These are phyloP conservation scores for Suillus ampliporus DNA, from an alignment of 768 basidiomycete species.

Conservation along the genomic window DNA sequence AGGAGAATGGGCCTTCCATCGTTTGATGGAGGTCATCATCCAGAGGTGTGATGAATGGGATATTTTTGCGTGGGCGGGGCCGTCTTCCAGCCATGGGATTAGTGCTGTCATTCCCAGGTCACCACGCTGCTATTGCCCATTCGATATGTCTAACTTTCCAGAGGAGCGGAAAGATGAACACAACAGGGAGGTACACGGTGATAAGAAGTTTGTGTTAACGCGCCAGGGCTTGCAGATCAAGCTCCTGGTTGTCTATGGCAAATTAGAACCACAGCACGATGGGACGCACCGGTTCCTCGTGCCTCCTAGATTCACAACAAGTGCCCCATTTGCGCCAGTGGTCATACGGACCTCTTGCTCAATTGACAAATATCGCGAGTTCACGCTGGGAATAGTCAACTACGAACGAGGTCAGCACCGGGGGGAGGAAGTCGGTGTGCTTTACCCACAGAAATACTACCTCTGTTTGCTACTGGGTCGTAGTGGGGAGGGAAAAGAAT, in stretches of 20 bases:
- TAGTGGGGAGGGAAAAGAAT: neutral
- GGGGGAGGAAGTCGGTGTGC: neutral
- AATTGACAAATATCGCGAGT: neutral
- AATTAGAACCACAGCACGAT: neutral
- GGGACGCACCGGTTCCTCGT: neutral
- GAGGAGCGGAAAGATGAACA: conserved; percentile 1
- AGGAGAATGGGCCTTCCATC: conserved; percentile 30
- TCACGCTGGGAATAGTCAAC: conserved; percentile 9
- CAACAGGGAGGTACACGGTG: conserved; percentile 15
- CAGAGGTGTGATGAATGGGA: conserved; percentile 28
- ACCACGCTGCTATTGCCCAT: conserved; percentile 20
- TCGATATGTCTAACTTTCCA: neutral
- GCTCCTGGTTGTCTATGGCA: conserved; percentile 19
- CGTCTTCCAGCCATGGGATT: conserved; percentile 16
- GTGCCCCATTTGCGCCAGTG: neutral
- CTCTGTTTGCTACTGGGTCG: conserved; percentile 9
- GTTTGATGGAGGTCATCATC: conserved; percentile 31
- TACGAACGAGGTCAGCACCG: neutral
- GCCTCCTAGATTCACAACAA: neutral
- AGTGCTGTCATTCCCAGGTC: conserved; percentile 21
- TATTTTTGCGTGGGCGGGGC: conserved; percentile 30
- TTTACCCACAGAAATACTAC: conserved; percentile 7
- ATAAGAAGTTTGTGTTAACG: conserved; percentile 19
- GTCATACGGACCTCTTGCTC: neutral
- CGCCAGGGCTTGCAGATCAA: conserved; percentile 22